Percentiles rank a stretch among this genome's conserved stretches.
phyloP scores from a whole-genome alignment of 2,329 filamentous ascomycete species.

The Ceratocystis cacaofunesta region DNA sequence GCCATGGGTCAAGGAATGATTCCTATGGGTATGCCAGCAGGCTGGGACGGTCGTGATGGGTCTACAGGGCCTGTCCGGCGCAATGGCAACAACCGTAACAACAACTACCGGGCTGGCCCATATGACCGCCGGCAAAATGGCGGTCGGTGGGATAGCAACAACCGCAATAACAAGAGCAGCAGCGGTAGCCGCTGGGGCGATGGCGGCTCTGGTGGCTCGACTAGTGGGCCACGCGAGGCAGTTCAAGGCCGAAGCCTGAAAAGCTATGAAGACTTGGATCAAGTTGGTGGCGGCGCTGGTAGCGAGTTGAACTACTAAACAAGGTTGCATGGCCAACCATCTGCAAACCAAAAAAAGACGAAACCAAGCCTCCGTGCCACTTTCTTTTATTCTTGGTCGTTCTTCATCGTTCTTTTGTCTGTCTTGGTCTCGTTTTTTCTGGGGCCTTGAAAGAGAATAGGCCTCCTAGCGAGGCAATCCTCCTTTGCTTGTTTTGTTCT shows the following conservation, averaged over 20 bases:
- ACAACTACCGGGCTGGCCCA: conserved; percentile 51
- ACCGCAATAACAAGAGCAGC: conserved; percentile 35
- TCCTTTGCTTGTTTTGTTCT: background rate
- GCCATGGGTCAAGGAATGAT: conserved; percentile 34
- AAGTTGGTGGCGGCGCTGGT: conserved; percentile 56
- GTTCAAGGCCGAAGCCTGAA: conserved; percentile 85
- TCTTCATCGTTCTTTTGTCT: background rate
- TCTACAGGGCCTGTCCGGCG: conserved; percentile 47
- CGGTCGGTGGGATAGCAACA: conserved; percentile 32
- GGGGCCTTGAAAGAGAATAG: background rate
- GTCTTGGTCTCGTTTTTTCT: background rate
- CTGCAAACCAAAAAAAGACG: background rate
- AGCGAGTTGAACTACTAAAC: conserved; percentile 74
- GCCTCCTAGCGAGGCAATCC: background rate
- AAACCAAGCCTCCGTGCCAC: background rate
- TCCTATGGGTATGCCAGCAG: conserved; percentile 40
- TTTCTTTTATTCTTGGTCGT: background rate
- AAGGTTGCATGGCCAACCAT: conserved; percentile 9
- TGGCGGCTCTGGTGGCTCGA: conserved; percentile 55
- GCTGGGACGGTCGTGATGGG: conserved; percentile 46
- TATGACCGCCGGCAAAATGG: conserved; percentile 55
- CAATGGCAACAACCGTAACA: conserved; percentile 30
- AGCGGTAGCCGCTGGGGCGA: conserved; percentile 51
- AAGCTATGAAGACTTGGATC: conserved; percentile 95
- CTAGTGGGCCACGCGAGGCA: conserved; percentile 75